These are phyloP conservation scores for Ustilago shanxiensis DNA, from an alignment of 1,284 basidiomycete genomes.

Conservation along the genomic window DNA sequence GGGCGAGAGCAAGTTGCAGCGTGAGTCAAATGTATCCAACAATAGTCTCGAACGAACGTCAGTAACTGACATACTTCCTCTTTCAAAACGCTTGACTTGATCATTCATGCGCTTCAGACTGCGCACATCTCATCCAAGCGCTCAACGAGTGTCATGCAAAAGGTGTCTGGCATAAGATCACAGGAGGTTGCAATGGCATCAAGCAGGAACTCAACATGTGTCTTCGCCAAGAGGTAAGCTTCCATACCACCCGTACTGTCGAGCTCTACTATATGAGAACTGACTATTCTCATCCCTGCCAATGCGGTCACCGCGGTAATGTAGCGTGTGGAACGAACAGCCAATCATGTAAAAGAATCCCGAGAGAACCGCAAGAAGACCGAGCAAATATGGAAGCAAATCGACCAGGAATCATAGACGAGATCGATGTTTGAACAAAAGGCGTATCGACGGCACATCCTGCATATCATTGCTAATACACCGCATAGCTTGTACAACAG, in stretches of 20 bases:
- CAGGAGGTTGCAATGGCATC: constrained; percentile 58
- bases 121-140: constrained; percentile 52
- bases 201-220: constrained; percentile 61
- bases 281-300: not conserved
- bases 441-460: not conserved
- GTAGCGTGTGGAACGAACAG: constrained; percentile 44
- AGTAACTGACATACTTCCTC: too few relatives aligned
- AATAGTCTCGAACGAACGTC: too few relatives aligned
- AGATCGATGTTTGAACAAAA: too few relatives aligned
- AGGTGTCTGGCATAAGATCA: constrained; percentile 50
- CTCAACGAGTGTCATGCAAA: constrained; percentile 56
- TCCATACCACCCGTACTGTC: not conserved
- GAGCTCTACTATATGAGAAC: not conserved
- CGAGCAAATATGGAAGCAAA: constrained; percentile 54
- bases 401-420: constrained; percentile 44
- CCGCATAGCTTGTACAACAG: constrained; percentile 14
- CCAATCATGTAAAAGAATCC: constrained; percentile 36
- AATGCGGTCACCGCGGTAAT: not conserved
- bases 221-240: constrained; percentile 54
- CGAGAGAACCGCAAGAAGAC: constrained; percentile 47
- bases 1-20: constrained; percentile 50
- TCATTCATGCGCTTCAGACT: constrained; percentile 46
- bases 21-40: constrained; percentile 20
- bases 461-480: not conserved
- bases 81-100: too few relatives aligned